These are phyloP conservation scores for Cymodocea nodosa DNA, from an alignment of 116 monocot species.

Conservation along the genomic window DNA sequence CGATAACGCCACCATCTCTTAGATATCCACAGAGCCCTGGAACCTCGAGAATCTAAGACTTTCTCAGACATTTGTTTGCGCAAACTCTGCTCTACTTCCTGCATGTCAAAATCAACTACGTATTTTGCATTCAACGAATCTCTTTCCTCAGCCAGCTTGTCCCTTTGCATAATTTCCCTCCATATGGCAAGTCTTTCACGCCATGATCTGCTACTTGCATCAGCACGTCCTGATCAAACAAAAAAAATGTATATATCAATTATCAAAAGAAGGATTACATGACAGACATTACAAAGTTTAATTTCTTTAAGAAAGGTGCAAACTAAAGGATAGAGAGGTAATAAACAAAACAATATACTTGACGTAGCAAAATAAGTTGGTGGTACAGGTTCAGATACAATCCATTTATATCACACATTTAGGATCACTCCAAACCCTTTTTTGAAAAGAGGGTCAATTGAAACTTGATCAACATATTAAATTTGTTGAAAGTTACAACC, in stretches of 20 bases:
- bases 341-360: too few species aligned
- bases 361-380: too few species aligned
- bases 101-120: conserved; percentile 86
- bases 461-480: too few species aligned
- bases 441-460: too few species aligned
- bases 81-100: conserved; percentile 78
- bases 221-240: conserved; percentile 2
- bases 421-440: too few species aligned
- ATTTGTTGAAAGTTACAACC: too few species aligned
- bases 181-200: conserved; percentile 47
- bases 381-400: too few species aligned
- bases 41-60: conserved; percentile 25
- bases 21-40: conserved; percentile 69
- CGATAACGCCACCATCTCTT: conserved; percentile 92
- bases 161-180: conserved; percentile 57
- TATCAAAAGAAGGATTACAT: background rate
- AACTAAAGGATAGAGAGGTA: too few species aligned
- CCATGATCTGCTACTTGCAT: conserved; percentile 36
- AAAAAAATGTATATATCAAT: background rate
- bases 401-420: too few species aligned
- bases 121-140: conserved; percentile 53
- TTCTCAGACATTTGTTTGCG: conserved; percentile 53
- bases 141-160: conserved; percentile 48
- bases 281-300: too few species aligned
- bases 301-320: too few species aligned